Evolutionary conservation across 768 basidiomycete genomes (phyloP).

Genomic region (Dioszegia crocea): DNA sequence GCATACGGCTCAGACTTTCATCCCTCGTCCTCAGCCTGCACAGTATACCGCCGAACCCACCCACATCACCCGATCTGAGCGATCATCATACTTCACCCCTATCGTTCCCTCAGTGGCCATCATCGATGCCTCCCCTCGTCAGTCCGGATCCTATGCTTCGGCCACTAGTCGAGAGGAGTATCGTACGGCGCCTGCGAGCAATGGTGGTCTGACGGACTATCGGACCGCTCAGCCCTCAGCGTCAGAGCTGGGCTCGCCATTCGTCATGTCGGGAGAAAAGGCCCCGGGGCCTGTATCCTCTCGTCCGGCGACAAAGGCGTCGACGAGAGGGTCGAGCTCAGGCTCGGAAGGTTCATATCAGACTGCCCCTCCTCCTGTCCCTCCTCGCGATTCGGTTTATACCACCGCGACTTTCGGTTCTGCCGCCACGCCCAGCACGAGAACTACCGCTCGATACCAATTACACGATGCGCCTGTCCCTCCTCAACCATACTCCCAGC

Average conservation of each 20-base stretch:
- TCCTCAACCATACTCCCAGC: not conserved
- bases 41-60: not conserved
- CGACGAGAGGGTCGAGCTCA: constrained; percentile 12
- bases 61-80: not conserved
- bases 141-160: not conserved
- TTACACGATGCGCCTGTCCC: constrained; percentile 31
- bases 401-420: constrained; percentile 21
- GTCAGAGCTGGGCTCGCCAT: constrained; percentile 24
- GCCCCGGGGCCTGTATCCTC: too few species aligned
- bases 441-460: constrained; percentile 21
- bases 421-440: not conserved
- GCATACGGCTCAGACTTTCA: not conserved
- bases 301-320: not conserved
- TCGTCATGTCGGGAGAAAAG: constrained; percentile 6
- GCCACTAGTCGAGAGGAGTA: not conserved
- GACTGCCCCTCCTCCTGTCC: constrained; percentile 37
- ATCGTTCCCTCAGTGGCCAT: constrained; percentile 17
- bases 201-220: not conserved
- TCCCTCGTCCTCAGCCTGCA: not conserved
- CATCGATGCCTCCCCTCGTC: constrained; percentile 16
- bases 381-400: constrained; percentile 31
- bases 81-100: constrained; percentile 6
- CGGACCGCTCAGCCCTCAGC: not conserved
- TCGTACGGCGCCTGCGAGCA: not conserved
- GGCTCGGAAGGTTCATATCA: constrained; percentile 16